Conservation (phyloP, 805 yeast genomes). For the Hanseniaspora mollemarum region DNA sequence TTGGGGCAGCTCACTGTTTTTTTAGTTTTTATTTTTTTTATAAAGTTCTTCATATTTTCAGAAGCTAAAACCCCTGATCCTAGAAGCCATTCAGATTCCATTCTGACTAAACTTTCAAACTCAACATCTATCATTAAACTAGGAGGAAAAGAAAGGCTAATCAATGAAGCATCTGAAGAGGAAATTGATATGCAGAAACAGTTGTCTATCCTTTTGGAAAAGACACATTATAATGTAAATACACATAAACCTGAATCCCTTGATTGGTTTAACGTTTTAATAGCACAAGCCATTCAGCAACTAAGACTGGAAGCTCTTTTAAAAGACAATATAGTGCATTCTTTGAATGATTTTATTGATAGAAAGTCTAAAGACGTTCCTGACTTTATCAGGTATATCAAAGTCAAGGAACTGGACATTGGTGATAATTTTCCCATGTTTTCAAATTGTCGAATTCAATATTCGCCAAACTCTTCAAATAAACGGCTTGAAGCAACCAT, state of each 20-base stretch:
- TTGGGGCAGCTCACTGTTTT: slow-evolving; percentile 67
- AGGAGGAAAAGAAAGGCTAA: slow-evolving; percentile 24
- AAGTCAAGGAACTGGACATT: slow-evolving; percentile 72
- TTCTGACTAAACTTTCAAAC: slow-evolving; percentile 17
- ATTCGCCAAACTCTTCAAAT: slow-evolving; percentile 40
- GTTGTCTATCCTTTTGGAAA: slow-evolving; percentile 56
- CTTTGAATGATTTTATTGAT: slow-evolving; percentile 54
- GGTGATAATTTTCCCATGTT: slow-evolving; percentile 94
- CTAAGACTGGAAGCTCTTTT: slow-evolving; percentile 78
- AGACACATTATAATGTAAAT: slow-evolving; percentile 82
- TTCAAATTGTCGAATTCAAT: slow-evolving; percentile 76
- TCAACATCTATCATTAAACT: slow-evolving; percentile 26
- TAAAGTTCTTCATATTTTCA: slow-evolving; percentile 66
- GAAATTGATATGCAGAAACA: slow-evolving; percentile 22
- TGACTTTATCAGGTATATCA: slow-evolving; percentile 65
- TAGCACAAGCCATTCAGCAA: slow-evolving; percentile 83
- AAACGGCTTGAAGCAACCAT: slow-evolving; percentile 68
- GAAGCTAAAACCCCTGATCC: slow-evolving; percentile 38
- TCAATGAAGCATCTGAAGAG: slow-evolving; percentile 21
- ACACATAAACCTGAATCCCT: slow-evolving; percentile 80
- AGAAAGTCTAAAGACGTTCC: slow-evolving; percentile 50
- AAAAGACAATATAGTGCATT: slow-evolving; percentile 73
- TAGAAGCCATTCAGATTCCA: slow-evolving; percentile 21
- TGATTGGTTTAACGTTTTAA: slow-evolving; percentile 92
- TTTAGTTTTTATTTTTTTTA: slow-evolving; percentile 48